Evolutionary conservation across 352 stramenopile genomes (phyloP), one percentile per base, ranked within the genome.

Genomic region (Pythium brachiatum): DNA sequence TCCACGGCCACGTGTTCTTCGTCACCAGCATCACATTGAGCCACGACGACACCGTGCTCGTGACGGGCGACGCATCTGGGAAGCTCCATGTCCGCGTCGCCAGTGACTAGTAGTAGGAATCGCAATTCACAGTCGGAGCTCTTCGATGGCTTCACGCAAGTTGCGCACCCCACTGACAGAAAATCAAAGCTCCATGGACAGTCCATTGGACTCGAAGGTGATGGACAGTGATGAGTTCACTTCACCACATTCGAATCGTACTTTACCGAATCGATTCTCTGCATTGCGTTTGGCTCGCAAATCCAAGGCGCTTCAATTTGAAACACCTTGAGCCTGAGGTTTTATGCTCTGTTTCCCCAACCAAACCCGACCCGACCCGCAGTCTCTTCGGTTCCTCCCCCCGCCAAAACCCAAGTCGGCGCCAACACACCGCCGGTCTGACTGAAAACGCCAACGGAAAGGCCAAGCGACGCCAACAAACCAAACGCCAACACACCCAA

Each of bases 11-110:
- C 44, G 53, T 23, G 1, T 65, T 62, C 51, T 65, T 62, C 36
- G 63, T 65, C 54, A 69, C 50, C 15, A 60, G 50, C 43, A 29
- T 69, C 34, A 43, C 56, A 15, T 31, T 69, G 6, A 69, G 63
- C 26, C 13, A 52, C 13, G 63, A 69, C 13, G 44, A 61, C 41
- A 62, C 56, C 2, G 43, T 65, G 23, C 56, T 69, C n/a, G 56
- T 60, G n/a, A 69, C 56, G 15, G 63, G 63, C 29, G 63, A 69
- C 32, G 56, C 50, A 18, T 57, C 38, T n/a, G 63, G 63, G 15
- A 65, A 64, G 38, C 29, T 69, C 25, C 56, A 65, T 20, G 48
- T 69, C 20, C 54, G 62, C 27, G 9, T 63, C 20, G 51, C 56
- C 8, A 25, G 51, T 9, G 59, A 21, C 31, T 57, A 34, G 44